phyloP scores from a whole-genome alignment of 345 rosid genomes.

The Eucalyptus erythrocorys region DNA sequence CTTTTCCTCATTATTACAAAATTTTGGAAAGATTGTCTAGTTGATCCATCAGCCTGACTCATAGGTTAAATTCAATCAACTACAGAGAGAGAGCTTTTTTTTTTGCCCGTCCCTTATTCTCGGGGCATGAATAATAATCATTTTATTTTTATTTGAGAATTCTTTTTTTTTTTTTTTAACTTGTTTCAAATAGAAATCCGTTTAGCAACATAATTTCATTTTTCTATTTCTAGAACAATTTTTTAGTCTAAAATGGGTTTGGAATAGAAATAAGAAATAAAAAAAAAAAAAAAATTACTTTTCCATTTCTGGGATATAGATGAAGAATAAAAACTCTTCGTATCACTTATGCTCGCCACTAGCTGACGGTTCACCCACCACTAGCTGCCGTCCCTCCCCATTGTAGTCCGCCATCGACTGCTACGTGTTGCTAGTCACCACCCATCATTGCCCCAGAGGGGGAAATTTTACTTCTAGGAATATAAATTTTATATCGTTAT shows the following conservation, averaged over 20 bases:
- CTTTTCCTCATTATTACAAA: neutral
- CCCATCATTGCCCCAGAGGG: fast-evolving
- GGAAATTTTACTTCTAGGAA: too few relatives aligned
- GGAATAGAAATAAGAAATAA: too few relatives aligned
- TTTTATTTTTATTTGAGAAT: too few relatives aligned
- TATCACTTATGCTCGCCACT: too few relatives aligned
- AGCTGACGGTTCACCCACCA: fast-evolving
- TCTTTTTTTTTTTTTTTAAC: fast-evolving
- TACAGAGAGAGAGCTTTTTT: neutral
- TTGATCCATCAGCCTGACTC: neutral
- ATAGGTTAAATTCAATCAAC: neutral
- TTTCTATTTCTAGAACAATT: fast-evolving
- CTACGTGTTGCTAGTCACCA: fast-evolving
- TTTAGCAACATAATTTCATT: too few relatives aligned
- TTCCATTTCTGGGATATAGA: fast-evolving
- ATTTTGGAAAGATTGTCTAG: neutral
- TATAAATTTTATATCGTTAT: too few relatives aligned
- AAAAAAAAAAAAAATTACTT: too few relatives aligned
- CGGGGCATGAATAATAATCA: fast-evolving
- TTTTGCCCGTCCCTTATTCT: neutral
- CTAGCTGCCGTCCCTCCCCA: fast-evolving
- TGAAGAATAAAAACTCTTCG: too few relatives aligned
- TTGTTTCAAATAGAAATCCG: fast-evolving
- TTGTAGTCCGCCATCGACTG: fast-evolving
- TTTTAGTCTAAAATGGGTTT: too few relatives aligned